Evolutionary conservation across 1,284 basidiomycete genomes (phyloP).

Genomic region (Ustanciosporium gigantosporum): DNA sequence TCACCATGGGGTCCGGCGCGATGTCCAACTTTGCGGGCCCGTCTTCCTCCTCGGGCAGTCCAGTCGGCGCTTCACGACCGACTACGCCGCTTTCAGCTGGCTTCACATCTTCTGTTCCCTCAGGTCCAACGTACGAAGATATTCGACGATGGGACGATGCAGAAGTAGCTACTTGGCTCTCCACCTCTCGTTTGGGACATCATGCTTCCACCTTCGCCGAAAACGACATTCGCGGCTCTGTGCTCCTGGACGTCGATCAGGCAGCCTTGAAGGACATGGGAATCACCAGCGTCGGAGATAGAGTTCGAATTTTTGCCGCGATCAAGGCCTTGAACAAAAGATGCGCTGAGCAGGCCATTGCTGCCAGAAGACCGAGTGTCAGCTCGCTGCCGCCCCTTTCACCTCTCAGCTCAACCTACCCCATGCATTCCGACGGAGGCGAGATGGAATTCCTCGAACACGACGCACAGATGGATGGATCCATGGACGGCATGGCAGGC

Average conservation of each 20-base stretch:
- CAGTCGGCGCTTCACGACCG: slow-evolving; percentile 17
- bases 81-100: slow-evolving; percentile 34
- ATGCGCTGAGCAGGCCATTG: slow-evolving; percentile 28
- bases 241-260: slow-evolving; percentile 55
- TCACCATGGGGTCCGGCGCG: slow-evolving; percentile 28
- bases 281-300: slow-evolving; percentile 53
- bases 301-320: slow-evolving; percentile 53
- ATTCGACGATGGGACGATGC: slow-evolving; percentile 25
- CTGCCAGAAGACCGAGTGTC: slow-evolving; percentile 14
- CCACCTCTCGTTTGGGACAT: slow-evolving; percentile 32
- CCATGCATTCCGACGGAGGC: slow-evolving; percentile 24
- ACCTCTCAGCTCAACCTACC: background rate
- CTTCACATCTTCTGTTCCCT: slow-evolving; percentile 1
- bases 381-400: slow-evolving; percentile 19
- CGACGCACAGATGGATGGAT: slow-evolving; percentile 14
- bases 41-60: slow-evolving; percentile 26
- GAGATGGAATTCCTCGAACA: slow-evolving; percentile 39
- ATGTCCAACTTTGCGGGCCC: slow-evolving; percentile 10
- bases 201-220: slow-evolving; percentile 42
- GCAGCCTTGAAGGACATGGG: slow-evolving; percentile 57
- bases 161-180: slow-evolving; percentile 52
- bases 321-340: slow-evolving; percentile 55
- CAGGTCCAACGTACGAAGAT: slow-evolving; percentile 30
- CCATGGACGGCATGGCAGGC: slow-evolving; percentile 1
- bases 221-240: slow-evolving; percentile 55